Conservation (phyloP, 768 basidiomycete species). For the Amylocystis lapponica region DNA sequence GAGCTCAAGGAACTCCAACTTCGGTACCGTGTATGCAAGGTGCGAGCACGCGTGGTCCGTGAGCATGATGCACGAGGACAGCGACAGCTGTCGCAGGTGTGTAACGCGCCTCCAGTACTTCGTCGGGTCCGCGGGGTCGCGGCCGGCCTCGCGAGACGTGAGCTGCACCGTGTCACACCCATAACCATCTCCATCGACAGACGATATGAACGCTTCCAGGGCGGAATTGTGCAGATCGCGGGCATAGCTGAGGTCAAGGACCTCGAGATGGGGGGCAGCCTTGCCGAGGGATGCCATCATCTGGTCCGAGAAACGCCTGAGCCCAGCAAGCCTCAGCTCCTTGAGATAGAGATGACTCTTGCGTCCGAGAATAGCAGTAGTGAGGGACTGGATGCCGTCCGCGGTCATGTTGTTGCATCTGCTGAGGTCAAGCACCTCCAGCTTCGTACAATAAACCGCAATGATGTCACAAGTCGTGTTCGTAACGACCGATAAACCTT, state of each 20-base stretch:
- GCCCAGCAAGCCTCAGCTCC: constrained; percentile 61
- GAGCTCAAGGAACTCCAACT: constrained; percentile 73
- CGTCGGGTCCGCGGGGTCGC: constrained; percentile 44
- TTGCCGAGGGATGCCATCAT: constrained; percentile 62
- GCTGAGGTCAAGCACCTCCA: constrained; percentile 62
- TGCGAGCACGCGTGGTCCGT: constrained; percentile 73
- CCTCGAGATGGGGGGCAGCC: constrained; percentile 66
- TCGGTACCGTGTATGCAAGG: constrained; percentile 63
- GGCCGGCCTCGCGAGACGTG: constrained; percentile 59
- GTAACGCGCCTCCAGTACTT: constrained; percentile 59
- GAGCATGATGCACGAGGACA: constrained; percentile 66
- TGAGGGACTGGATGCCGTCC: constrained; percentile 49
- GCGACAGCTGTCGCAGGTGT: constrained; percentile 61
- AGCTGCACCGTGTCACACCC: constrained; percentile 42
- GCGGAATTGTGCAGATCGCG: constrained; percentile 69
- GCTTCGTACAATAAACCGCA: constrained; percentile 46
- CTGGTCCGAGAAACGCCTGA: constrained; percentile 54
- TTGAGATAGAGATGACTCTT: constrained; percentile 48
- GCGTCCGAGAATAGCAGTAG: constrained; percentile 37
- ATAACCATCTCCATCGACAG: constrained; percentile 34
- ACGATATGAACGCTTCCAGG: constrained; percentile 65
- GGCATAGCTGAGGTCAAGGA: constrained; percentile 75
- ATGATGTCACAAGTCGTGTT: constrained; percentile 72
- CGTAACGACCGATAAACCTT: constrained; percentile 63
- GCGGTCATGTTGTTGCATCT: constrained; percentile 67